Evolutionary conservation across 352 stramenopile species (phyloP).

Genomic region (Bremia lactucae): DNA sequence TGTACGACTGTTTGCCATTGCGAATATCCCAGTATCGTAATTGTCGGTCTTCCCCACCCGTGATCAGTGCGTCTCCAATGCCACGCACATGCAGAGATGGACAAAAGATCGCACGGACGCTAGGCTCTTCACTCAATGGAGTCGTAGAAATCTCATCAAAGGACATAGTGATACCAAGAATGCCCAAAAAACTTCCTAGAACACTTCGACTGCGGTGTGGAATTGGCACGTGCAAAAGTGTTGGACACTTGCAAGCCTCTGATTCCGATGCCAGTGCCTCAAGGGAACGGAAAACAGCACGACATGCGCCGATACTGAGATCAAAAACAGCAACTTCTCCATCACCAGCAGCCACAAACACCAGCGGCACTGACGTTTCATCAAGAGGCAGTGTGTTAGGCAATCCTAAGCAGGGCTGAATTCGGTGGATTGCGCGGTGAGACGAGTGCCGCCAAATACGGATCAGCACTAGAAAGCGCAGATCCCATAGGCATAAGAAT

Average conservation of each 20-base stretch:
- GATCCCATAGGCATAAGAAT: slow-evolving; percentile 94
- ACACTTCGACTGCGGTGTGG: slow-evolving; percentile 60
- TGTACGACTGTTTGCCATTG: slow-evolving; percentile 89
- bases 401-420: slow-evolving; percentile 75
- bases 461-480: slow-evolving; percentile 91
- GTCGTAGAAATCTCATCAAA: slow-evolving; percentile 79
- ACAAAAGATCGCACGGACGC: slow-evolving; percentile 81
- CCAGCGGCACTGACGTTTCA: slow-evolving; percentile 75
- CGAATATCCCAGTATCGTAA: slow-evolving; percentile 97
- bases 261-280: slow-evolving; percentile 65
- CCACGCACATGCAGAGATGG: slow-evolving; percentile 81
- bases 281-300: slow-evolving; percentile 87
- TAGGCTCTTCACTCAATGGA: slow-evolving; percentile 61
- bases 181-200: slow-evolving; percentile 64
- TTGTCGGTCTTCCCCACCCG: slow-evolving; percentile 88
- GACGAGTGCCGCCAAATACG: slow-evolving; percentile 95
- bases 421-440: slow-evolving; percentile 80
- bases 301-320: slow-evolving; percentile 83
- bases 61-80: slow-evolving; percentile 84
- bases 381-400: slow-evolving; percentile 66
- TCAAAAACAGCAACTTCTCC: slow-evolving; percentile 88
- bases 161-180: slow-evolving; percentile 69
- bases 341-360: slow-evolving; percentile 90
- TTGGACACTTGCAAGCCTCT: slow-evolving; percentile 65
- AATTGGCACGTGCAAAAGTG: slow-evolving; percentile 62